A percentile compares a stretch with the other conserved stretches of the same genome.
Evolutionary conservation across 2,329 filamentous ascomycete species (phyloP).

Genomic region (Tolypocladium amazonense): DNA sequence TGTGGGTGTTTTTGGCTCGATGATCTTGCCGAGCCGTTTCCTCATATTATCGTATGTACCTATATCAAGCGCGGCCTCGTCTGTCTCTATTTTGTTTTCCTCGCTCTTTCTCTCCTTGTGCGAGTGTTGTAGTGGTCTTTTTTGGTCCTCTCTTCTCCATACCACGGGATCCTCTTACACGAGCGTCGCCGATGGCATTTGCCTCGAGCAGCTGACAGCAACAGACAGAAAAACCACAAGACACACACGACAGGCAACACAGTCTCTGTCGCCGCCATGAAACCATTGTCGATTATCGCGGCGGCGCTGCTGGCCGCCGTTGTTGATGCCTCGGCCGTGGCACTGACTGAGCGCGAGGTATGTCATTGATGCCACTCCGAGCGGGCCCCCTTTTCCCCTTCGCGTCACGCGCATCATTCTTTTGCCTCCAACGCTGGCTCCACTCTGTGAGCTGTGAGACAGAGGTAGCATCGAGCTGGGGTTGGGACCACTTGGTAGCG

Average conservation of each 20-base stretch:
- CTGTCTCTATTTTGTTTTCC: neutral
- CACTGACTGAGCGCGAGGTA: neutral
- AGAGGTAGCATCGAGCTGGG: neutral
- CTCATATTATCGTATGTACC: no score
- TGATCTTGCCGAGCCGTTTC: neutral
- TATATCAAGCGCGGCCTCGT: neutral
- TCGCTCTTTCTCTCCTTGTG: neutral
- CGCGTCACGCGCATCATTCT: neutral
- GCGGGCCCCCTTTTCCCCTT: neutral
- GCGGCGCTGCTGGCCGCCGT: constrained; percentile 19
- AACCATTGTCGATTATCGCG: constrained; percentile 19
- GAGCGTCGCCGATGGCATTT: neutral
- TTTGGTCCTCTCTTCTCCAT: neutral
- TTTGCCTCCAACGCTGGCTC: neutral
- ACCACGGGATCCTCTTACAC: neutral
- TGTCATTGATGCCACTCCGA: neutral
- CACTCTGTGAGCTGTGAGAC: neutral
- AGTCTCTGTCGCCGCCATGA: constrained; percentile 16
- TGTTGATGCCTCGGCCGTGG: constrained; percentile 13
- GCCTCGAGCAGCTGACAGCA: neutral
- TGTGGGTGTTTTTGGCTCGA: neutral
- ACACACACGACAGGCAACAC: neutral
- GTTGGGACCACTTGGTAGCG: neutral
- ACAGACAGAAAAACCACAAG: neutral
- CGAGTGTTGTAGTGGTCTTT: neutral